Evolutionary conservation across 2,329 filamentous ascomycete species (phyloP).

Genomic region (Aureobasidium sp.): DNA sequence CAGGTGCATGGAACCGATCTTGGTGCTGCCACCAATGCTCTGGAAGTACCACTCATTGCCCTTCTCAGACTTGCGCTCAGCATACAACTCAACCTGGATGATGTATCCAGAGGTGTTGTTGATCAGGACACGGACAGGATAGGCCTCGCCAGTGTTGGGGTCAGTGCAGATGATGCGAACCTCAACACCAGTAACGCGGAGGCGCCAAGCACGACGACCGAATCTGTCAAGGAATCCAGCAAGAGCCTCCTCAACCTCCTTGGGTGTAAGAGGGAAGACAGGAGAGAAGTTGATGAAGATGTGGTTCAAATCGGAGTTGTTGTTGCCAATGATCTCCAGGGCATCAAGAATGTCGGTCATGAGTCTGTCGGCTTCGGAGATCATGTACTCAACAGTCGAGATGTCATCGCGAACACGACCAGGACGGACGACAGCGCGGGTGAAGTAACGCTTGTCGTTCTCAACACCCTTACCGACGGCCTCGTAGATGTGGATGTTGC

Average conservation of each 20-base stretch:
- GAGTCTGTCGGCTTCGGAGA: constrained; percentile 90
- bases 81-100: constrained; percentile 95
- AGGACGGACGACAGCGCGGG: constrained; percentile 87
- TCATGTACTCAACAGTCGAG: constrained; percentile 95
- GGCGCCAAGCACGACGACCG: constrained; percentile 87
- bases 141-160: constrained; percentile 71
- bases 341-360: constrained; percentile 98
- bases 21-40: constrained; percentile 89
- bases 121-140: constrained; percentile 91
- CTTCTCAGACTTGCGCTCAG: constrained; percentile 96
- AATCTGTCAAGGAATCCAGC: constrained; percentile 96
- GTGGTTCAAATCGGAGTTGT: constrained; percentile 98
- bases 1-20: constrained; percentile 92
- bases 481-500: constrained; percentile 98
- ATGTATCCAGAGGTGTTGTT: constrained; percentile 98
- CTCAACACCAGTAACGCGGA: constrained; percentile 93
- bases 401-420: constrained; percentile 95
- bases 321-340: constrained; percentile 96
- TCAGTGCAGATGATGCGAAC: constrained; percentile 98
- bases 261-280: constrained; percentile 84
- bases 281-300: constrained; percentile 99
- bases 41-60: constrained; percentile 94
- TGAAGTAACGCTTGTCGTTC: constrained; percentile 97
- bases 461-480: constrained; percentile 90
- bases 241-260: constrained; percentile 86